A percentile compares a stretch with the other conserved stretches of the same genome.
These are phyloP conservation scores for Phytophthora meadii DNA, from an alignment of 352 stramenopile genomes.

Conservation along the genomic window DNA sequence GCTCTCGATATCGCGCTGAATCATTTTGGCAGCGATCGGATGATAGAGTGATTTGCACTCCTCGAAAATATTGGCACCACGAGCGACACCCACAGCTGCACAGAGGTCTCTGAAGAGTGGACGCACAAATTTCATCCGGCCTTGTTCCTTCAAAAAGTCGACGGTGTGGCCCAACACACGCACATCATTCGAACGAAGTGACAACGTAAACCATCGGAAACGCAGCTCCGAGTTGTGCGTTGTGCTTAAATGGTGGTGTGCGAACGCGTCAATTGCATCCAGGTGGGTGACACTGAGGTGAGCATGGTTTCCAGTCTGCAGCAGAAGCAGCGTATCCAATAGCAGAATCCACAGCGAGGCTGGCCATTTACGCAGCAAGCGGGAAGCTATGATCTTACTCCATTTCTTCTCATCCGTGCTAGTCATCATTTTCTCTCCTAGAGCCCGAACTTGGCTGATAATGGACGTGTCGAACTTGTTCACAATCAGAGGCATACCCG, in stretches of 20 bases:
- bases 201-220: slow-evolving; percentile 71
- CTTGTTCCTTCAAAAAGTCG: slow-evolving; percentile 63
- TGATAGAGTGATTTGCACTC: slow-evolving; percentile 67
- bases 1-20: slow-evolving; percentile 54
- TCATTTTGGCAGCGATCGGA: slow-evolving; percentile 73
- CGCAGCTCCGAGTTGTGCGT: slow-evolving; percentile 69
- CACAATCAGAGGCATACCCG: slow-evolving; percentile 84
- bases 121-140: slow-evolving; percentile 75
- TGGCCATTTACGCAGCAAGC: slow-evolving; percentile 45
- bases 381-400: slow-evolving; percentile 11
- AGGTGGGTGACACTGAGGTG: slow-evolving; percentile 38
- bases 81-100: slow-evolving; percentile 25
- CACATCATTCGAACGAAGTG: slow-evolving; percentile 49
- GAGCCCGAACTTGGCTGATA: slow-evolving; percentile 40
- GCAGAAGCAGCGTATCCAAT: slow-evolving; percentile 56
- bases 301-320: slow-evolving; percentile 25
- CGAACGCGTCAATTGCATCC: slow-evolving; percentile 61
- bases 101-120: slow-evolving; percentile 68
- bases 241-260: slow-evolving; percentile 44
- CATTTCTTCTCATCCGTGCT: slow-evolving; percentile 31
- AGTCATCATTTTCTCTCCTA: slow-evolving; percentile 48
- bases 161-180: slow-evolving; percentile 43
- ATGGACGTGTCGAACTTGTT: slow-evolving; percentile 90
- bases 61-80: slow-evolving; percentile 35
- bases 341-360: slow-evolving; percentile 59